Evolutionary conservation across 768 basidiomycete species (phyloP).

Genomic region (Psilocybe cyanescens): DNA sequence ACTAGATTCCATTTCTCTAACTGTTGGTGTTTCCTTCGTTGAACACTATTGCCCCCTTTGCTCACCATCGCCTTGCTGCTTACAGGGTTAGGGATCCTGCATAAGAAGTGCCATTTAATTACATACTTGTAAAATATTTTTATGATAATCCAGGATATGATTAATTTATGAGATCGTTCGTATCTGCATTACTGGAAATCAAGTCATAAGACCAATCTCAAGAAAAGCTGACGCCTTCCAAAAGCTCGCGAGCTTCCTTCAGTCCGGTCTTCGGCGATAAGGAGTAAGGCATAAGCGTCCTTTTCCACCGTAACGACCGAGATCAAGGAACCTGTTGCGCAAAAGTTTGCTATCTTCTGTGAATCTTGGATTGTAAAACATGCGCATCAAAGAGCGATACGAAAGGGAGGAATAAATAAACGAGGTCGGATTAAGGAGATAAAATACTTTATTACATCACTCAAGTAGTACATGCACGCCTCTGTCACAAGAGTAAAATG

Average conservation of each 20-base stretch:
- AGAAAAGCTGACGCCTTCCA: not conserved
- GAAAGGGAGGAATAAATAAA: not conserved
- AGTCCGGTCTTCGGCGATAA: not conserved
- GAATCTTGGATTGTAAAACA: not conserved
- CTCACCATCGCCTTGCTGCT: not conserved
- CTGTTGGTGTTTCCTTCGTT: not conserved
- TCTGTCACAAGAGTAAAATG: not conserved
- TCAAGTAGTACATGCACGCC: not conserved
- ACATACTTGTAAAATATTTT: constrained; percentile 23
- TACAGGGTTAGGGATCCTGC: not conserved
- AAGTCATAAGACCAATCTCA: not conserved
- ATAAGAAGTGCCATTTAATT: not conserved
- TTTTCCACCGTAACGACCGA: not conserved
- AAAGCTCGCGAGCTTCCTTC: not conserved
- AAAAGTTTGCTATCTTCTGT: not conserved
- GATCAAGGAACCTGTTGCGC: not conserved
- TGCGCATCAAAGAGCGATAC: too few species aligned
- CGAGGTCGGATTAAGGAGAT: not conserved
- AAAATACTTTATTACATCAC: not conserved
- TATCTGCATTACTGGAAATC: not conserved
- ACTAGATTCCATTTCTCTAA: not conserved
- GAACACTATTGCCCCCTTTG: not conserved
- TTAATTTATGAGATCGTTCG: constrained; percentile 12
- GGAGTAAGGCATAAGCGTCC: not conserved
- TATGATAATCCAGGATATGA: constrained; percentile 8